phyloP scores from a whole-genome alignment of 768 basidiomycete species.

The Punctularia strigosozonata region DNA sequence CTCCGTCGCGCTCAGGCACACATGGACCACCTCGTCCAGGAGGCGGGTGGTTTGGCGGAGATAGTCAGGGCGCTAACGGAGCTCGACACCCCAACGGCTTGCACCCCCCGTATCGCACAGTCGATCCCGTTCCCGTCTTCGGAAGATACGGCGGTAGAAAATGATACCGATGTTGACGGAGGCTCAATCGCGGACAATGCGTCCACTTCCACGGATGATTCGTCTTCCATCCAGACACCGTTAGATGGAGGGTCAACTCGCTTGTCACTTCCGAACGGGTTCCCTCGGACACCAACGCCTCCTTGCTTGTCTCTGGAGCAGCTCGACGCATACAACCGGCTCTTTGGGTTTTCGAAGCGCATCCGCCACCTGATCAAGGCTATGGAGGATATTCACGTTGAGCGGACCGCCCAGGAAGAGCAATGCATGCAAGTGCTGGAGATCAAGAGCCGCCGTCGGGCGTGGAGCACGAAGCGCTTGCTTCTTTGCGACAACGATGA shows the following conservation, averaged over 20 bases:
- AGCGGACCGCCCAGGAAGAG: slow-evolving; percentile 24
- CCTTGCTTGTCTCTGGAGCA: slow-evolving; percentile 9
- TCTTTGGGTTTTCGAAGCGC: slow-evolving; percentile 15
- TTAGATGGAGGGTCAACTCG: slow-evolving; percentile 2
- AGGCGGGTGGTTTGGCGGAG: slow-evolving; percentile 5
- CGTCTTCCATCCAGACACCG: not conserved
- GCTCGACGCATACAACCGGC: slow-evolving; percentile 17
- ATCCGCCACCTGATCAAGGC: slow-evolving; percentile 25
- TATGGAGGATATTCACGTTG: slow-evolving; percentile 25
- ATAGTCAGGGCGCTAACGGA: not conserved
- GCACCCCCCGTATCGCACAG: slow-evolving; percentile 1
- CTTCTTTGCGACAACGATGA: too few relatives aligned
- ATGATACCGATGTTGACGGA: not conserved
- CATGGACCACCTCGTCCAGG: slow-evolving; percentile 12
- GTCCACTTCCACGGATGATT: not conserved
- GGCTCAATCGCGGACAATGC: not conserved
- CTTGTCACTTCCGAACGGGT: too few relatives aligned
- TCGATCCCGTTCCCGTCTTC: not conserved
- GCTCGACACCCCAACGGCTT: slow-evolving; percentile 4
- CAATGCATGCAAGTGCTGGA: slow-evolving; percentile 30
- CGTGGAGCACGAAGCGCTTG: slow-evolving; percentile 50
- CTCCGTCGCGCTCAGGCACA: slow-evolving; percentile 32
- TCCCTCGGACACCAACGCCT: slow-evolving; percentile 10
- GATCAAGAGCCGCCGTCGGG: slow-evolving; percentile 46
- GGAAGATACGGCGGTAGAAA: too few relatives aligned